Conservation (phyloP, 768 basidiomycete species). For the Neoboletus subvelutipes region DNA sequence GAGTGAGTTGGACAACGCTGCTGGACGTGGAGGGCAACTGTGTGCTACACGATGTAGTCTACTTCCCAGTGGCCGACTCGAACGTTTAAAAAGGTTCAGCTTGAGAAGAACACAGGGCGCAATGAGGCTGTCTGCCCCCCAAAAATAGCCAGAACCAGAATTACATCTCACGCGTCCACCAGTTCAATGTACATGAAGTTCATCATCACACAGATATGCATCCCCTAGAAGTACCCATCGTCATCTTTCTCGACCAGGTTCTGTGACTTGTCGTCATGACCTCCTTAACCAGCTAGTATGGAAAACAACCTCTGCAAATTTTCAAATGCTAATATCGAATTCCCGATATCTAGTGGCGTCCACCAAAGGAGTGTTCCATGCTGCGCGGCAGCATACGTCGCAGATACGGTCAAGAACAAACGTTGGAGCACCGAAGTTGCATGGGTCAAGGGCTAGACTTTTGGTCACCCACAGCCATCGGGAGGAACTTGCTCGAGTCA, state of each 20-base stretch:
- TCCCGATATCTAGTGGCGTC: conserved; percentile 29
- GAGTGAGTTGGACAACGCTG: conserved; percentile 14
- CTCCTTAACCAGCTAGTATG: conserved; percentile 1
- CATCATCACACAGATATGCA: conserved; percentile 14
- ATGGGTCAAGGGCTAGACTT: conserved; percentile 30
- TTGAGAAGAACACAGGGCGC: conserved; percentile 16
- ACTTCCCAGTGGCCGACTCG: conserved; percentile 6
- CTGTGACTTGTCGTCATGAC: conserved; percentile 28
- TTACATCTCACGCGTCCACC: conserved; percentile 23
- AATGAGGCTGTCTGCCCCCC: conserved; percentile 27
- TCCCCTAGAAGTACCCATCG: background rate
- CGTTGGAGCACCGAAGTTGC: conserved; percentile 11
- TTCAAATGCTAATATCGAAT: conserved; percentile 24
- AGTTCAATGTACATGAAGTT: conserved; percentile 17
- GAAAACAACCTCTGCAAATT: conserved; percentile 10
- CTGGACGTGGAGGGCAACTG: background rate
- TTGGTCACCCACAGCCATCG: conserved; percentile 15
- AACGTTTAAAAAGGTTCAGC: conserved; percentile 24
- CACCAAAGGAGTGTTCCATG: conserved; percentile 20
- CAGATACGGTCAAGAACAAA: conserved; percentile 1
- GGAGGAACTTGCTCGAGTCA: background rate
- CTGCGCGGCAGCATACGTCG: conserved; percentile 18
- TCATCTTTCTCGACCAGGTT: conserved; percentile 14
- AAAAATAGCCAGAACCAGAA: conserved; percentile 17
- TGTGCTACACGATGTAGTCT: conserved; percentile 24